Evolutionary conservation across 192 early-diverging fungal genomes (phyloP), one percentile per base, ranked within the genome.

Genomic region (Backusella westeae): DNA sequence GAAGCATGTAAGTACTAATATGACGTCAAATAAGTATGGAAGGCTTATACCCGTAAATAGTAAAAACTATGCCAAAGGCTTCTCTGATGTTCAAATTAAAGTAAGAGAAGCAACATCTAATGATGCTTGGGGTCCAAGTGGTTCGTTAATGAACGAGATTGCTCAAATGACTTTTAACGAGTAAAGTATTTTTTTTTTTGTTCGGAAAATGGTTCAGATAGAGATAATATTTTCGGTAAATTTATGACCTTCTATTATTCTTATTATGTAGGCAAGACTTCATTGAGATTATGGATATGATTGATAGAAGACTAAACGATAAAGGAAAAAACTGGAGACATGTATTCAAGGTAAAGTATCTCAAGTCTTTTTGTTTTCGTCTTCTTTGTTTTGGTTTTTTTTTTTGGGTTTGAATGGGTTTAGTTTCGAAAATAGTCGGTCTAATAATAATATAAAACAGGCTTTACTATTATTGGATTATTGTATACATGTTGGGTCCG

Each of bases 321-420:
- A 93, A 92, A 77, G 98, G 98, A 42, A 97, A 96, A 85, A 93
- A 97, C 86, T 99, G 98, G 98, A 87, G 97, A 72, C 98, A 99
- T 83, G 97, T 99, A 35, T 98, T 94, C 82, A 99, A 99, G 87
- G 94, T 95, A 85, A 81, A 75, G 71, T 68, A 52, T 44, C 42
- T 44, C 14, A 12, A 44, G 42, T 44, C 2, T 32, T 32, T 44
- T 44, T 44, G 1, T 44, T 44, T 44, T 44, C 14, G 1, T 38
- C 67, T 38, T 21, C 41, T 74, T 74, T 63, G 17, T 38, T 56
- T 63, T 34, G 0, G 32, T 74, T 49, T 39, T 73, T 23, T 44
- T 17, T 17, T 44, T 44, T 44, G 42, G 12, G 12, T 44, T 44
- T 44, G 15, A 44, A 44, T 23, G 53, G 29, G 38, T 32, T 67